Conservation (phyloP, 129 eudicot genomes). For the Chrysanthemum makinoi region DNA sequence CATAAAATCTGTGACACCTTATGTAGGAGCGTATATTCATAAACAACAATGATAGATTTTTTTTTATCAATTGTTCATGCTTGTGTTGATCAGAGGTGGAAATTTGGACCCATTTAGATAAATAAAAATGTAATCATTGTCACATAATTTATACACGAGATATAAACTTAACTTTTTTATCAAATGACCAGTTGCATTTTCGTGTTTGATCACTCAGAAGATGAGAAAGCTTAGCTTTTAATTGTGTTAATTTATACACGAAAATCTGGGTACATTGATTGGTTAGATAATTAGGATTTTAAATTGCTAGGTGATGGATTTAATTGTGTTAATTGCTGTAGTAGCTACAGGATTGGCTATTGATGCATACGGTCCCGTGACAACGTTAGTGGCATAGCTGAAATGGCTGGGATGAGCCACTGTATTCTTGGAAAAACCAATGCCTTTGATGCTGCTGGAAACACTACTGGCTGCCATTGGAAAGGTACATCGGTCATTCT, state of each 20-base stretch:
- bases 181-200: too few relatives aligned
- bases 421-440: neutral
- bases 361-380: neutral
- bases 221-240: too few relatives aligned
- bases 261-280: too few relatives aligned
- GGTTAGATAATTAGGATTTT: too few relatives aligned
- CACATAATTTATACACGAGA: too few relatives aligned
- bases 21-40: neutral
- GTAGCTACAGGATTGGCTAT: neutral
- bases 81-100: neutral
- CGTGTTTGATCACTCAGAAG: too few relatives aligned
- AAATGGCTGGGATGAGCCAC: slow-evolving; percentile 2
- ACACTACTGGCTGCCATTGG: neutral
- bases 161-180: too few relatives aligned
- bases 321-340: too few relatives aligned
- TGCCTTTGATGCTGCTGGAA: neutral
- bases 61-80: neutral
- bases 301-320: too few relatives aligned
- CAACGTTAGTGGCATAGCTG: neutral
- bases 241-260: too few relatives aligned
- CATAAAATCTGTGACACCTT: neutral
- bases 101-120: neutral
- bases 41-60: neutral
- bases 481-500: neutral
- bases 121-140: too few relatives aligned